Evolutionary conservation across 2,329 filamentous ascomycete genomes (phyloP).

Genomic region (Aspergillus ruber): DNA sequence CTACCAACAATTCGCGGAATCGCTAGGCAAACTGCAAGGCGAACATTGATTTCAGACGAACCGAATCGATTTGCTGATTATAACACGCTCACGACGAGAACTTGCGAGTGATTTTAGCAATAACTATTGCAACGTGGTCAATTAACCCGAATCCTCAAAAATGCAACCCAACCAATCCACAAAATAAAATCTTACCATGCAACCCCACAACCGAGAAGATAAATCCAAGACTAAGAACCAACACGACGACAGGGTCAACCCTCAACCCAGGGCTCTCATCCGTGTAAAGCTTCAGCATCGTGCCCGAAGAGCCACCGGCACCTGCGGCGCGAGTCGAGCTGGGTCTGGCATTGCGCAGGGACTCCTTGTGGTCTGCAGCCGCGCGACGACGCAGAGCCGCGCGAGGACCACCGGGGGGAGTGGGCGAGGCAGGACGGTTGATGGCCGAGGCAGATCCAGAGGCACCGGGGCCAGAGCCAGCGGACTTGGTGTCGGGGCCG

Average conservation of each 20-base stretch:
- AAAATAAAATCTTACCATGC: conserved; percentile 64
- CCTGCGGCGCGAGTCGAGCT: conserved; percentile 89
- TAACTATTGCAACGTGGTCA: conserved; percentile 54
- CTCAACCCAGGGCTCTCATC: conserved; percentile 96
- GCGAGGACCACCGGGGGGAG: conserved; percentile 86
- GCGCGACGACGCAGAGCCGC: conserved; percentile 93
- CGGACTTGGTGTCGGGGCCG: conserved; percentile 38
- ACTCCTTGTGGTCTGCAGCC: conserved; percentile 95
- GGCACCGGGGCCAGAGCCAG: conserved; percentile 37
- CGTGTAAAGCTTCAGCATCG: conserved; percentile 98
- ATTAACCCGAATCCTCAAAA: background rate
- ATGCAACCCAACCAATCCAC: background rate
- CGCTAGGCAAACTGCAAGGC: too few species aligned
- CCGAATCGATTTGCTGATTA: background rate
- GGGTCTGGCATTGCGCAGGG: conserved; percentile 86
- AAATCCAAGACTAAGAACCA: conserved; percentile 93
- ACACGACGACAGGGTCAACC: conserved; percentile 94
- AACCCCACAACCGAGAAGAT: conserved; percentile 98
- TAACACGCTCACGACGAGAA: conserved; percentile 54
- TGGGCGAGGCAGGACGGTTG: conserved; percentile 75
- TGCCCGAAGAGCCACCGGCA: conserved; percentile 92
- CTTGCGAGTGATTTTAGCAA: conserved; percentile 88
- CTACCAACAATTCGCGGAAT: background rate
- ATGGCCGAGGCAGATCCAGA: conserved; percentile 61
- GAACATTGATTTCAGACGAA: background rate